Base-by-base conservation (phyloP, 257 asterid species). In the Petrea volubilis region DNA sequence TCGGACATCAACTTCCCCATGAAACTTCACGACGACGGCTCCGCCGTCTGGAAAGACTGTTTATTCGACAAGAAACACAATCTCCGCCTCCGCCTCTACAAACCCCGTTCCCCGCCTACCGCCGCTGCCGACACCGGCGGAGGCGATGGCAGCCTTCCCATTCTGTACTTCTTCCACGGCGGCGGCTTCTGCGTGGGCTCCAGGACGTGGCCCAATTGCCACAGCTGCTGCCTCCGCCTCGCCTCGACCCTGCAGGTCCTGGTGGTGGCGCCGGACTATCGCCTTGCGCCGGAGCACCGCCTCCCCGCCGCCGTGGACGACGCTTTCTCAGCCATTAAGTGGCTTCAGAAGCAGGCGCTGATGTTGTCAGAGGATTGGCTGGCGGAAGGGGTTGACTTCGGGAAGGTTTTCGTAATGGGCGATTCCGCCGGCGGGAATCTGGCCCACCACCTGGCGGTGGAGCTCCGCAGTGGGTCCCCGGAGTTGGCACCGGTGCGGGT, bases 381-480 rank as follows among this genome's bases (percentile, higher is more conserved):
- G 57, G 7, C 12, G 9, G 70, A 60, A 34, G 80, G 81, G 13
- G 62, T 89, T 13, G 95, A 87, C 68, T 87, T 85, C 44, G 87
- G 76, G 10, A 68, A 72, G 71, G 95, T 88, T 66, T 90, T 78
- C 44, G 55, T 93, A 0, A 13, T 88, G 36, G 98, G 96, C 0
- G 98, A 93, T 72, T 93, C 98, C 1, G 90, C 97, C 27, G 98
- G 98, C 20, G 98, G 97, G 57, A 93, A 80, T 79, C 46, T 93
- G 67, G 97, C 97, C 36, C 98, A 93, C 78, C 98, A 93, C 49
- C 72, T 90, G 79, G 94, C 97, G 43, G 86, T 88, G 69, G 81
- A 84, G 81, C 82, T 93, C 47, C 73, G 93, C 0, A 79, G 78
- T 4, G 90, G 89, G 0, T 88, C 97, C 6, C 84, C 81, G 43